A percentile compares a stretch with the other conserved stretches of the same genome.
These are phyloP conservation scores for Bremia lactucae DNA, from an alignment of 352 stramenopile genomes.

Conservation along the genomic window DNA sequence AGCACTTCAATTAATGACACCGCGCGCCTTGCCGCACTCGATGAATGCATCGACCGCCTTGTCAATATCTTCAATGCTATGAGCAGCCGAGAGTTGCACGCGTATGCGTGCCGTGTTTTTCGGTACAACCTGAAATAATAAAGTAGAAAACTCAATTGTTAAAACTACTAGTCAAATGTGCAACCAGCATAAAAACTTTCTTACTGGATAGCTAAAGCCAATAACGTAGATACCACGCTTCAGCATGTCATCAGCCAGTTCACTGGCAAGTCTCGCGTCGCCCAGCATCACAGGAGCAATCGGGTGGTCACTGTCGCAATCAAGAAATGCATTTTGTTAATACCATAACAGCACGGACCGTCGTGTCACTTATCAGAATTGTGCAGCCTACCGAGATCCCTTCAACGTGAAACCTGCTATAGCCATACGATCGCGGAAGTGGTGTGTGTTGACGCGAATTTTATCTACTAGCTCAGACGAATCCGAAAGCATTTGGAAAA, in stretches of 20 bases:
- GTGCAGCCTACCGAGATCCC: slow-evolving; percentile 46
- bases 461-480: slow-evolving; percentile 81
- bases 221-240: slow-evolving; percentile 91
- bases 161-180: not conserved
- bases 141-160: not conserved
- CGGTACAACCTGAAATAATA: slow-evolving; percentile 63
- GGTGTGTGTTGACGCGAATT: slow-evolving; percentile 84
- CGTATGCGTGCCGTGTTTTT: slow-evolving; percentile 88
- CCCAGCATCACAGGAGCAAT: slow-evolving; percentile 89
- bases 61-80: slow-evolving; percentile 88
- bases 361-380: not conserved
- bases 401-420: slow-evolving; percentile 85
- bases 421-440: slow-evolving; percentile 88
- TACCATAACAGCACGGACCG: too few relatives aligned
- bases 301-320: slow-evolving; percentile 82
- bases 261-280: slow-evolving; percentile 81
- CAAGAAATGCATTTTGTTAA: too few relatives aligned
- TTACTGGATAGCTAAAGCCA: slow-evolving; percentile 89
- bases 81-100: slow-evolving; percentile 86
- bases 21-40: slow-evolving; percentile 74
- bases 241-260: slow-evolving; percentile 88
- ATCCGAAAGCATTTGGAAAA: slow-evolving; percentile 88
- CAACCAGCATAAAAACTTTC: not conserved
- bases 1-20: slow-evolving; percentile 41
- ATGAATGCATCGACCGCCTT: slow-evolving; percentile 89